Evolutionary conservation across 2,329 filamentous ascomycete genomes (phyloP), one percentile per base, ranked within the genome.

Genomic region (Colletotrichum spinosum): DNA sequence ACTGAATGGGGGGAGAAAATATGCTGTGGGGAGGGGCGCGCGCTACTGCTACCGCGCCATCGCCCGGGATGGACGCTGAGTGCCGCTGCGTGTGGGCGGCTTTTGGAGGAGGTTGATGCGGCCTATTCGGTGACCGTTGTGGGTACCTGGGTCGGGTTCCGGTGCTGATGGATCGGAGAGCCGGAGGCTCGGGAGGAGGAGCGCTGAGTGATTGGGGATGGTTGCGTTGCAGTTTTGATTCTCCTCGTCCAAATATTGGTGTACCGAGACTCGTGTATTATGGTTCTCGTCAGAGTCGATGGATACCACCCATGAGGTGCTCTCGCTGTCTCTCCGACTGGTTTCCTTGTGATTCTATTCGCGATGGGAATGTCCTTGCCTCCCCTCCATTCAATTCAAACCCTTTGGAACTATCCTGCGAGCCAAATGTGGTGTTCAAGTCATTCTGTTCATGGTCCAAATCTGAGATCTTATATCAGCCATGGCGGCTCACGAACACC

Each of bases 111-210:
- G 25, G 25, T 48, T 42, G 2, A 56, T 41, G 59, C 59, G 59
- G 58, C 58, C 61, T 35, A 37, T 55, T 45, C 63, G 59, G 63
- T 59, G 46, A 51, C 62, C 57, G 25, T 58, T 56, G 52, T 66
- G 63, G 59, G 59, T 52, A 53, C 33, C 8, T 13, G n/a, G 38
- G 51, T 41, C 9, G n/a, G 38, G 51, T 41, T 54, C 39, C 51
- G 38, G 51, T 34, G 12, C 15, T 15, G 38, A 42, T 54, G 48
- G 48, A 34, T 25, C 25, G 25, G 25, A 25, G 25, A 25, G 25
- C 25, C 25, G 25, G 25, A 25, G 25, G 25, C 25, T 25, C 25
- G 25, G 25, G 25, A 25, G 25, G 25, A 25, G 25, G 25, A 25
- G 25, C 4, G 25, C 25, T 25, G 25, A 25, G 25, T 25, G 25